Evolutionary conservation across 2,329 filamentous ascomycete species (phyloP).

Genomic region (Purpureocillium lavendulum): DNA sequence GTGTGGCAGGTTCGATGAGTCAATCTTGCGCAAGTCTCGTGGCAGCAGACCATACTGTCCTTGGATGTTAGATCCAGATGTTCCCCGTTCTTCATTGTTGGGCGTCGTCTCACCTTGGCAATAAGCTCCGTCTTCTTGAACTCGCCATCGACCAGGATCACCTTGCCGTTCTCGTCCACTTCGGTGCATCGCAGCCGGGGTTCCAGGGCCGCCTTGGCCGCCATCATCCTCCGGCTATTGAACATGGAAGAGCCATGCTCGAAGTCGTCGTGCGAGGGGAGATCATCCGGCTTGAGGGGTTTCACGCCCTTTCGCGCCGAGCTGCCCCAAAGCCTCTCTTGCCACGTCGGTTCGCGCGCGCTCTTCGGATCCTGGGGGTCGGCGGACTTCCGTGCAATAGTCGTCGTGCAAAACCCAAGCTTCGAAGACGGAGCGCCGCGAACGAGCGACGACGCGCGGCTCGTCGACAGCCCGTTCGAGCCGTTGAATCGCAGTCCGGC

Average conservation of each 20-base stretch:
- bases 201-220: conserved; percentile 73
- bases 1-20: conserved; percentile 89
- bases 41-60: conserved; percentile 79
- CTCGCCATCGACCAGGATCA: conserved; percentile 87
- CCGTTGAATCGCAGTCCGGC: not conserved
- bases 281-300: conserved; percentile 47
- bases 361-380: conserved; percentile 11
- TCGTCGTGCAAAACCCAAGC: conserved; percentile 18
- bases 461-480: not conserved
- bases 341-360: conserved; percentile 29
- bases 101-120: conserved; percentile 57
- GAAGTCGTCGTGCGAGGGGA: conserved; percentile 51
- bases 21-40: conserved; percentile 93
- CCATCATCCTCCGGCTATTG: conserved; percentile 59
- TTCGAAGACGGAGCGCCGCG: too few relatives aligned
- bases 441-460: not conserved
- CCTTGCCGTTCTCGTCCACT: conserved; percentile 84
- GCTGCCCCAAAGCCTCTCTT: conserved; percentile 40
- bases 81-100: not conserved
- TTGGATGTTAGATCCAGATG: not conserved
- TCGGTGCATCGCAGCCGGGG: conserved; percentile 87
- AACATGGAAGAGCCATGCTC: conserved; percentile 47
- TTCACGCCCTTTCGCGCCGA: conserved; percentile 26
- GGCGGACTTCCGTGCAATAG: conserved; percentile 11
- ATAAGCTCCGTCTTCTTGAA: conserved; percentile 98